These are phyloP conservation scores for Boletus pseudo-olivaceus DNA, from an alignment of 768 basidiomycete species.

Conservation along the genomic window DNA sequence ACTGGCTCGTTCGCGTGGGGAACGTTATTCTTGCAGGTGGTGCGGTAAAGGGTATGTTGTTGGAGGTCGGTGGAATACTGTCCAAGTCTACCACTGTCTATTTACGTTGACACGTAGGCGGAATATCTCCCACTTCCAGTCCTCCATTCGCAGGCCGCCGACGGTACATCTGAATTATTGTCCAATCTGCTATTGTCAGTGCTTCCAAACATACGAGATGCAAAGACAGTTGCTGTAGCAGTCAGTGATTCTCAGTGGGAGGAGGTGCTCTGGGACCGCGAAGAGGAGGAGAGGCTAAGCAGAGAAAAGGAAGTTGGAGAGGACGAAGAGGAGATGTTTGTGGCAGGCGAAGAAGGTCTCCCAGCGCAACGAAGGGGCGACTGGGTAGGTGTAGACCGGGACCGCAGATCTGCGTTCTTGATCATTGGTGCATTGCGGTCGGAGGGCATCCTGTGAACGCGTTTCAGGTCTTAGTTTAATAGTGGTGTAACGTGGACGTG, in stretches of 20 bases:
- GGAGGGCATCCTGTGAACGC: slow-evolving; percentile 55
- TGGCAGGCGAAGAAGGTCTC: slow-evolving; percentile 55
- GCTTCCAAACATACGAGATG: slow-evolving; percentile 68
- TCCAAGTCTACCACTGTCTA: neutral
- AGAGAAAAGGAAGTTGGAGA: slow-evolving; percentile 19
- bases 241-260: slow-evolving; percentile 79
- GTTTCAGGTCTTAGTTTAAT: neutral
- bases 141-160: slow-evolving; percentile 58
- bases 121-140: slow-evolving; percentile 78
- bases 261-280: slow-evolving; percentile 73
- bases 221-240: slow-evolving; percentile 73
- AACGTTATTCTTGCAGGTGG: slow-evolving; percentile 76
- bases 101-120: slow-evolving; percentile 44
- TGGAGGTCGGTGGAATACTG: slow-evolving; percentile 52
- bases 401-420: slow-evolving; percentile 73
- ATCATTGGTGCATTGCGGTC: slow-evolving; percentile 74
- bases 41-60: slow-evolving; percentile 75
- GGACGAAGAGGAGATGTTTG: slow-evolving; percentile 54
- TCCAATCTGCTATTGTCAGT: slow-evolving; percentile 73
- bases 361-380: slow-evolving; percentile 52
- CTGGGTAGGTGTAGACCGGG: slow-evolving; percentile 77
- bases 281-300: slow-evolving; percentile 49
- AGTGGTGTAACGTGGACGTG: slow-evolving; percentile 18
- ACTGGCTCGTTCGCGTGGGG: slow-evolving; percentile 79
- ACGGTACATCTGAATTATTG: slow-evolving; percentile 69